Evolutionary conservation across 2,329 filamentous ascomycete genomes (phyloP).

Genomic region (Pezicula rhizophila): DNA sequence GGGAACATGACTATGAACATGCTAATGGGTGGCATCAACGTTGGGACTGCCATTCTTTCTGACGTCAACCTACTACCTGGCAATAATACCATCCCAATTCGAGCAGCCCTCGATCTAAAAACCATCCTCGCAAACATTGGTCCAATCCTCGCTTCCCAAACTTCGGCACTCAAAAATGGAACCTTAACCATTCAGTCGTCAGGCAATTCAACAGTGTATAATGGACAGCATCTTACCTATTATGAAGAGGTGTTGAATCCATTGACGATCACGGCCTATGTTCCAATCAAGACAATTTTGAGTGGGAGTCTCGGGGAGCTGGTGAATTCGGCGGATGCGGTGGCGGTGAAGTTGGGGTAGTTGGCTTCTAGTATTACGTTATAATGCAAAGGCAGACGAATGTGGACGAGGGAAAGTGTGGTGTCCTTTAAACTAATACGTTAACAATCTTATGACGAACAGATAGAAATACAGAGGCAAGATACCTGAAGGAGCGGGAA

Average conservation of each 20-base stretch:
- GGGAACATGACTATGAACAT: background rate
- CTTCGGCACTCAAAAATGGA: background rate
- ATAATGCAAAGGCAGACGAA: too few species aligned
- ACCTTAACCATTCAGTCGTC: background rate
- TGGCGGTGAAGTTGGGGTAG: too few species aligned
- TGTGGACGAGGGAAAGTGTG: too few species aligned
- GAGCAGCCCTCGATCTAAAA: background rate
- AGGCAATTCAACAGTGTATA: conserved; percentile 1
- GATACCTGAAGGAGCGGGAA: too few species aligned
- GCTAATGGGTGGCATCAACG: background rate
- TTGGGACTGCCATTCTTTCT: background rate
- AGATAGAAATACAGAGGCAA: too few species aligned
- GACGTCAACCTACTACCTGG: background rate
- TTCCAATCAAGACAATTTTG: background rate
- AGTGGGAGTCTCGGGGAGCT: background rate
- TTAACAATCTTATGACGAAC: too few species aligned
- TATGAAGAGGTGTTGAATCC: background rate
- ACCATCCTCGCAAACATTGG: background rate
- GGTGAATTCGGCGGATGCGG: background rate
- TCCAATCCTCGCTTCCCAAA: background rate
- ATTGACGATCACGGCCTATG: background rate
- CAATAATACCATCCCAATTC: background rate
- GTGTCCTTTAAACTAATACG: too few species aligned
- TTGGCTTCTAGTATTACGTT: too few species aligned
- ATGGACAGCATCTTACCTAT: conserved; percentile 1